Percentiles rank a stretch among this genome's conserved stretches.
Evolutionary conservation across 805 yeast species (phyloP).

Genomic region (Candida railenensis): DNA sequence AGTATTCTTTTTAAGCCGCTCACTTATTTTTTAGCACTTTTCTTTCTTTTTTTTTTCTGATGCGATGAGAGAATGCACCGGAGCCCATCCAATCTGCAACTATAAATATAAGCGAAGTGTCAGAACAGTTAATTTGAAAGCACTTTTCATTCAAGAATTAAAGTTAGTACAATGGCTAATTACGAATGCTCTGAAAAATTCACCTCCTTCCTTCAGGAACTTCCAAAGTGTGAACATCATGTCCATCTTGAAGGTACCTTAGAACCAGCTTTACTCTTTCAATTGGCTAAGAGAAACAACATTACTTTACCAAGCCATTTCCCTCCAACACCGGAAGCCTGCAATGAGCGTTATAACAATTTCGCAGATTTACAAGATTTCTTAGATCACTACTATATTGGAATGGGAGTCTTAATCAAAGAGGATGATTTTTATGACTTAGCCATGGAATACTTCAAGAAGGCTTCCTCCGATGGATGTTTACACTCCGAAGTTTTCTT

Average conservation of each 20-base stretch:
- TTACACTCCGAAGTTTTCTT: conserved; percentile 75
- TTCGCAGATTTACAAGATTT: conserved; percentile 77
- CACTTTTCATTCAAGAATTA: too few species aligned
- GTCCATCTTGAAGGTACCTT: conserved; percentile 82
- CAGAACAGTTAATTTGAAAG: too few species aligned
- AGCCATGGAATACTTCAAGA: conserved; percentile 70
- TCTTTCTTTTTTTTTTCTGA: neutral
- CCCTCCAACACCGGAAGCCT: conserved; percentile 58
- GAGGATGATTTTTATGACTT: conserved; percentile 76
- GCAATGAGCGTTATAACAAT: conserved; percentile 55
- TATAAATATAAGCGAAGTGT: too few species aligned
- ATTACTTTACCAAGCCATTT: conserved; percentile 60
- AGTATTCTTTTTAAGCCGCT: neutral
- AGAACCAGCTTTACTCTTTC: conserved; percentile 71
- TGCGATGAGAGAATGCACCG: neutral
- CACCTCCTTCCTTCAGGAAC: conserved; percentile 54
- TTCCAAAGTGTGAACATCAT: conserved; percentile 88
- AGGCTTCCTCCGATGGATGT: conserved; percentile 58
- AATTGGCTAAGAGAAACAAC: conserved; percentile 64
- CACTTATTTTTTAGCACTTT: neutral
- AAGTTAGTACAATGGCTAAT: conserved; percentile 7
- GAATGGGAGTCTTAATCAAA: conserved; percentile 68
- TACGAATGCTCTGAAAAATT: conserved; percentile 27
- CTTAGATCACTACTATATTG: conserved; percentile 74
- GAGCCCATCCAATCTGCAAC: neutral